Percentiles rank a stretch among this genome's conserved stretches.
phyloP scores from a whole-genome alignment of 768 basidiomycete species.

The Suillus variegatus region DNA sequence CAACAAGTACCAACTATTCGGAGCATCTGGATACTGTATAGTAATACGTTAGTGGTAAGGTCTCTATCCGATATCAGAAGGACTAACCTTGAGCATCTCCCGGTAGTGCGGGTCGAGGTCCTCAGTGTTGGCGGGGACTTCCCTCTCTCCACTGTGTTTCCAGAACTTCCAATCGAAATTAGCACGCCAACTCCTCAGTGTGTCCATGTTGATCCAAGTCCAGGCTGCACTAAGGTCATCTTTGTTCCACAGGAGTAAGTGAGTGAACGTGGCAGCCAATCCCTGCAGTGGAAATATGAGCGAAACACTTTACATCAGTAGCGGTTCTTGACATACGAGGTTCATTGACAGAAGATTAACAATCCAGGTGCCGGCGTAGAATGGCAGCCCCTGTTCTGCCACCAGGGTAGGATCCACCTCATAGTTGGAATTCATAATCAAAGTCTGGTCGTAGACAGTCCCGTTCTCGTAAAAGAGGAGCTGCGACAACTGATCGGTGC shows the following conservation, averaged over 20 bases:
- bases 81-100: slow-evolving; percentile 47
- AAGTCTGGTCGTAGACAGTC: slow-evolving; percentile 49
- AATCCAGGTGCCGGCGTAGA: slow-evolving; percentile 30
- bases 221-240: slow-evolving; percentile 49
- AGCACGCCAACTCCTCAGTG: slow-evolving; percentile 31
- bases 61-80: slow-evolving; percentile 18
- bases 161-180: slow-evolving; percentile 44
- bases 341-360: slow-evolving; percentile 20
- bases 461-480: slow-evolving; percentile 53
- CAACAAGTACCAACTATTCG: slow-evolving; percentile 34
- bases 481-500: slow-evolving; percentile 26
- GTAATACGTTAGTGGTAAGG: not conserved
- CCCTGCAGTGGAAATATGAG: slow-evolving; percentile 39
- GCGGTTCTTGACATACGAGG: slow-evolving; percentile 2
- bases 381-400: slow-evolving; percentile 39
- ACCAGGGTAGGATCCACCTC: slow-evolving; percentile 52
- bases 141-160: slow-evolving; percentile 18
- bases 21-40: slow-evolving; percentile 34
- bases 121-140: slow-evolving; percentile 35
- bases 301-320: not conserved
- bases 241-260: slow-evolving; percentile 55
- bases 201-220: slow-evolving; percentile 42
- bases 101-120: slow-evolving; percentile 54
- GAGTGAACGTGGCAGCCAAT: slow-evolving; percentile 53
- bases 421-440: slow-evolving; percentile 54